A percentile compares a stretch with the other conserved stretches of the same genome.
These are phyloP conservation scores for Fusarium chlamydosporum DNA, from an alignment of 2,329 filamentous ascomycete species.

Conservation along the genomic window DNA sequence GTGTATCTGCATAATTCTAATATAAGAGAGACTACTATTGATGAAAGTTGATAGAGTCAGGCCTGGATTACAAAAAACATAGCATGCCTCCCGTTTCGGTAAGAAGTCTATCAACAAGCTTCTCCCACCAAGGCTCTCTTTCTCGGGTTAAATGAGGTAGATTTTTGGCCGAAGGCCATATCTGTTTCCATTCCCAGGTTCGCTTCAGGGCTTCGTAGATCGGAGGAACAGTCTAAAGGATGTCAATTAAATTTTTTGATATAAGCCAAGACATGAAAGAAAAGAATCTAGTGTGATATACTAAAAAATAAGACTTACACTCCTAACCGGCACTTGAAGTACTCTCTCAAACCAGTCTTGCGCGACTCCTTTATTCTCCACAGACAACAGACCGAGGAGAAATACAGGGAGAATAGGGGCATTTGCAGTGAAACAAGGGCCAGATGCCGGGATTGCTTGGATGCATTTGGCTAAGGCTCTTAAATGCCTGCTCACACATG, in stretches of 20 bases:
- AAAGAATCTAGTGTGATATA: slow-evolving; percentile 1
- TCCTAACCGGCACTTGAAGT: slow-evolving; percentile 12
- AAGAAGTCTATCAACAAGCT: slow-evolving; percentile 11
- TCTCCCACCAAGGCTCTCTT: slow-evolving; percentile 17
- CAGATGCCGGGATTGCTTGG: slow-evolving; percentile 9
- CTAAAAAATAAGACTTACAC: slow-evolving; percentile 6
- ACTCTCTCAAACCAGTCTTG: slow-evolving; percentile 14
- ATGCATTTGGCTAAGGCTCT: slow-evolving; percentile 10
- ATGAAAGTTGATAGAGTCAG: neutral
- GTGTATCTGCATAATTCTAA: neutral
- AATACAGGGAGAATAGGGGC: slow-evolving; percentile 16
- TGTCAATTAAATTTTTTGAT: neutral
- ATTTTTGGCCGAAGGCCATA: slow-evolving; percentile 14
- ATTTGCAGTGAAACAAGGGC: slow-evolving; percentile 5
- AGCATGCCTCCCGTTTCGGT: slow-evolving; percentile 5
- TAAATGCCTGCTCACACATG: slow-evolving; percentile 6
- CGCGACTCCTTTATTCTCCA: slow-evolving; percentile 3
- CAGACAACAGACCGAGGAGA: slow-evolving; percentile 8
- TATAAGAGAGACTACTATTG: neutral
- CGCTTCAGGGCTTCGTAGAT: slow-evolving; percentile 14
- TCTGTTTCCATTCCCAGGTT: slow-evolving; percentile 14
- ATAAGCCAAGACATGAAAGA: slow-evolving; percentile 3
- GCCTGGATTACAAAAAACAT: slow-evolving; percentile 12
- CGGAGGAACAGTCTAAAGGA: slow-evolving; percentile 12
- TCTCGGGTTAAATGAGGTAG: slow-evolving; percentile 5